These are phyloP conservation scores for Ambrosiella beaveri DNA, from an alignment of 2,329 filamentous ascomycete species.

Conservation along the genomic window DNA sequence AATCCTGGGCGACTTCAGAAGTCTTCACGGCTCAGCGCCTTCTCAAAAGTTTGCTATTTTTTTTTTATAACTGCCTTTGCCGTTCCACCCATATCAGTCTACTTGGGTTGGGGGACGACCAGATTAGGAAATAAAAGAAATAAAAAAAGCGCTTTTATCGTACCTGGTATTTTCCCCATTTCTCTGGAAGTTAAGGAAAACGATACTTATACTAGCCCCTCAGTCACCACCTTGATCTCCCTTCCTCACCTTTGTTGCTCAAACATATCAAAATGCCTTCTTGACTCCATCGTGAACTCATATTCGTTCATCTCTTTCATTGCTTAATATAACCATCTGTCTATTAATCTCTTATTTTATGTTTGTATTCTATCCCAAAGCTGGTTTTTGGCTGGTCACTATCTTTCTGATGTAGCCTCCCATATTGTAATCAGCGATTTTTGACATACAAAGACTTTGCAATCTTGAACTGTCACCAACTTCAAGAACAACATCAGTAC, in stretches of 20 bases:
- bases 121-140: neutral
- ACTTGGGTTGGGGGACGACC: too few relatives aligned
- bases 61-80: too few relatives aligned
- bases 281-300: neutral
- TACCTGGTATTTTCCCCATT: neutral
- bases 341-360: neutral
- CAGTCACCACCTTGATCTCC: neutral
- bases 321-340: neutral
- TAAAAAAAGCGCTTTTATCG: neutral
- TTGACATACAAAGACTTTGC: too few relatives aligned
- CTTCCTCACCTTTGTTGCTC: neutral
- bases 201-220: neutral
- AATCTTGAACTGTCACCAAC: too few relatives aligned
- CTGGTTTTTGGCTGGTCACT: neutral
- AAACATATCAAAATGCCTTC: neutral
- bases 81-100: too few relatives aligned
- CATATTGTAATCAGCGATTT: neutral
- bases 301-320: neutral
- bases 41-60: too few relatives aligned
- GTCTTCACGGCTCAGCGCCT: too few relatives aligned
- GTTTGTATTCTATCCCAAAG: neutral
- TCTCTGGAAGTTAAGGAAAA: neutral
- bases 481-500: too few relatives aligned
- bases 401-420: neutral
- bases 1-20: too few relatives aligned